Base-by-base conservation (phyloP, 371 early-diverging fungal genomes). In the Syncephalastrum sp. region DNA sequence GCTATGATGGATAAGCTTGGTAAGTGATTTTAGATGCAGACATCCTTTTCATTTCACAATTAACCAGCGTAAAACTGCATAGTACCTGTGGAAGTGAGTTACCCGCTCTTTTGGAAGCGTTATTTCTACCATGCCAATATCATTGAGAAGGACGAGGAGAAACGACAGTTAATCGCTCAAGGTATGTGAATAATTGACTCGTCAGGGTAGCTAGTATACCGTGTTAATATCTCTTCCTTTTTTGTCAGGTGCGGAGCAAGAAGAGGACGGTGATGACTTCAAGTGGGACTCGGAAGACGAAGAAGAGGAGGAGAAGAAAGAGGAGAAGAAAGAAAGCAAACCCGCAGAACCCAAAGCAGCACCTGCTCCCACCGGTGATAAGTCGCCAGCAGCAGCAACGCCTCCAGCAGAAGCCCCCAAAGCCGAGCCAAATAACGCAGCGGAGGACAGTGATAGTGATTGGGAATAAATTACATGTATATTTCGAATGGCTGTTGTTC, bases 241-340 rank as follows among this genome's bases (percentile, higher is more conserved):
- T 55, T 38, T 42, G 23, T 60, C 23, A 24, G 14, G 43, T 25
- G 21, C 38, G 23, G 38, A 45, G 17, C 54, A 43, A 49, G 69
- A 63, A 15, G 61, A 73, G 12, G 67, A 70, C 8, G 78, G 73
- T 29, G 67, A 61, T 12, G 75, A 78, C 41, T 78, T 78, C 49
- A 74, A 71, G 46, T 78, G 78, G 78, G 78, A 78, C 60, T 70
- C 78, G 5, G 78, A 78, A 17, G 78, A 78, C 21, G 78, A 78
- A 63, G 78, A 78, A 5, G 50, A 46, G 6, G 56, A 56, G 10
- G 50, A 50, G n/a, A 45, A 60, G 15, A 53, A 42, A 14, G 42
- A 48, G 38, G 24, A 42, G 14, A 44, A 24, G 17, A 54, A 19
- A 14, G 46, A 52, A n/a, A 42, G 10, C 10, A 33, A 33, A 10